Evolutionary conservation across 306 rosid species (phyloP), one percentile per base, ranked within the genome.

Genomic region (Biancaea sappan): DNA sequence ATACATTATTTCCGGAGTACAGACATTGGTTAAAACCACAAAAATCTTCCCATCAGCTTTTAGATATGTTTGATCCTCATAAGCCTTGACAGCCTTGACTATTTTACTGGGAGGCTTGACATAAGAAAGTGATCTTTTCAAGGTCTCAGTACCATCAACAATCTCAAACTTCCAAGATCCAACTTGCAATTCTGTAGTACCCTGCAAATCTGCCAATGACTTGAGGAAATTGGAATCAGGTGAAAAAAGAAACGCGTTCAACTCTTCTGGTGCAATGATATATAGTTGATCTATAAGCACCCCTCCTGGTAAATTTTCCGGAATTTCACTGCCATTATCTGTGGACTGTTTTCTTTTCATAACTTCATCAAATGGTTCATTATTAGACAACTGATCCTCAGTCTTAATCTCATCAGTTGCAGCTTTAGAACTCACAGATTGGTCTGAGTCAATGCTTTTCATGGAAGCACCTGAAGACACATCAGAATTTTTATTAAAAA

Each of bases 1-100:
- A 62, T 88, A 94, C 79, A 90, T 90, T 67, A 94, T 91, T 80
- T 94, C 98, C 6, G 98, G 97, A 44, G 91, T 94, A 83, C 81
- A 86, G 21, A 90, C 97, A 40, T 54, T 74, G n/a, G 88, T 60
- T 2, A 89, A 79, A 80, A 91, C 87, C 14, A 93, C 89, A 41
- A 88, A 94, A 59, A 78, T 84, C 75, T 88, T 85, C 56, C 87
- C 95, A 66, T 94, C 98, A 1, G 96, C 96, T 90, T 85, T 91
- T 66, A 91, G 81, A 82, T 88, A 94, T 21, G 84, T 79, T 51
- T 94, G 97, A 31, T 94, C 98, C 87, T 94, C 98, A 21, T 66
- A 84, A 69, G 71, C 98, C 77, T 88, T 94, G 24, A 85, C 80
- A 38, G 98, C 91, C 83, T 91, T 94, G 22, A 91, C 29, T 80